A percentile compares a stretch with the other conserved stretches of the same genome.
Conservation (phyloP, 768 basidiomycete genomes). For the Paxillus rubicundulus region DNA sequence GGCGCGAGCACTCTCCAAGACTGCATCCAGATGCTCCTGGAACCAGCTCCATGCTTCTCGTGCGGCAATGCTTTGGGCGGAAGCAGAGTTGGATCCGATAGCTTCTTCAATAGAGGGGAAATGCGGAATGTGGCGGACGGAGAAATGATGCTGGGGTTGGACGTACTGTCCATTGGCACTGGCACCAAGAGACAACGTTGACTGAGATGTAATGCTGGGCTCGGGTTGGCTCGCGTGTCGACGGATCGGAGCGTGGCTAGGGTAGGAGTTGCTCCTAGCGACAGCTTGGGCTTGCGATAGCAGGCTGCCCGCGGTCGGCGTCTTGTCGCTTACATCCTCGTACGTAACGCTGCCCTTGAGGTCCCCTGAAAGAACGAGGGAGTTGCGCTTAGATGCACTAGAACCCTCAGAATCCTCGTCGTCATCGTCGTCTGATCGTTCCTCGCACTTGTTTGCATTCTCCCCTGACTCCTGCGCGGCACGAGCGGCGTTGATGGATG, state of each 20-base stretch:
- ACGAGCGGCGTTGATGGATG: conserved; percentile 72
- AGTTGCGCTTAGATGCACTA: conserved; percentile 75
- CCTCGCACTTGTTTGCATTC: conserved; percentile 56
- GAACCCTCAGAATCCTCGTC: conserved; percentile 83
- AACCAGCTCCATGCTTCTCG: conserved; percentile 92
- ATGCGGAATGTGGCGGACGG: conserved; percentile 73
- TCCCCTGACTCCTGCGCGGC: conserved; percentile 71
- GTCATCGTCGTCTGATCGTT: conserved; percentile 79
- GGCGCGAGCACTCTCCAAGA: conserved; percentile 72
- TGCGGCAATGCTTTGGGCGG: conserved; percentile 74
- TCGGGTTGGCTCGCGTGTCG: conserved; percentile 63
- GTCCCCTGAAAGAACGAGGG: conserved; percentile 63
- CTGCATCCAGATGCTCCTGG: conserved; percentile 82
- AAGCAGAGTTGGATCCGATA: conserved; percentile 68
- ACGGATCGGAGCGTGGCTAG: conserved; percentile 73
- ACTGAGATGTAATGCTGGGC: conserved; percentile 48
- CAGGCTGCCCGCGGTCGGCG: conserved; percentile 75
- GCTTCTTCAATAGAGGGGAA: conserved; percentile 89
- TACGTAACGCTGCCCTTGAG: conserved; percentile 54
- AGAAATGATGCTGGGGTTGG: conserved; percentile 49
- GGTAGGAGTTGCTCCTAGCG: conserved; percentile 57
- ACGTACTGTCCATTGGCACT: conserved; percentile 45
- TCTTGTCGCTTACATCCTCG: conserved; percentile 78
- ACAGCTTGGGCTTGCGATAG: conserved; percentile 72
- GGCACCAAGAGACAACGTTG: conserved; percentile 55